These are phyloP conservation scores for Rhizopus arrhizus DNA, from an alignment of 371 early-diverging fungal species.

Conservation along the genomic window DNA sequence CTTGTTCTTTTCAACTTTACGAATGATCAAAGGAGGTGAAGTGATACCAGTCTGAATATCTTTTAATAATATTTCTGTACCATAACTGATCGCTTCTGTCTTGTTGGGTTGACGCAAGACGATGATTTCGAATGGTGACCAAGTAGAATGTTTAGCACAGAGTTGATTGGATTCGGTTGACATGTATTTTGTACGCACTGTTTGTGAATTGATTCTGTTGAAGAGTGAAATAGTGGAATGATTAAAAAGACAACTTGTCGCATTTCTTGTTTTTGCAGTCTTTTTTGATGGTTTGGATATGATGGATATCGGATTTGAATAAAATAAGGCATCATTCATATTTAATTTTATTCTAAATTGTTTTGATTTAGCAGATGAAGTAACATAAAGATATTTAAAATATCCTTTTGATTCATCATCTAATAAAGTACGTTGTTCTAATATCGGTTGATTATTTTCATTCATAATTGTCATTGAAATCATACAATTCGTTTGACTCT, in stretches of 20 bases:
- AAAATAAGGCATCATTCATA: slow-evolving; percentile 51
- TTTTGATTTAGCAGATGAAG: slow-evolving; percentile 78
- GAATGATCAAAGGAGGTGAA: slow-evolving; percentile 74
- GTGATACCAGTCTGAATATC: slow-evolving; percentile 66
- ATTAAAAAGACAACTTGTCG: slow-evolving; percentile 71
- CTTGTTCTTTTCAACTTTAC: slow-evolving; percentile 78
- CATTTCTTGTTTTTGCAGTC: slow-evolving; percentile 75
- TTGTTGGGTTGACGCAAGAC: slow-evolving; percentile 50
- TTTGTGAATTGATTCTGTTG: slow-evolving; percentile 85
- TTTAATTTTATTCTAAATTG: slow-evolving; percentile 68
- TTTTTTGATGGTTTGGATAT: slow-evolving; percentile 89
- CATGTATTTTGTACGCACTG: slow-evolving; percentile 83
- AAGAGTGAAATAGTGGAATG: slow-evolving; percentile 72
- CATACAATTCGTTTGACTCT: slow-evolving; percentile 19
- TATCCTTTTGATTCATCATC: slow-evolving; percentile 59
- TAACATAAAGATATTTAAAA: slow-evolving; percentile 76
- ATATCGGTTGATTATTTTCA: slow-evolving; percentile 50
- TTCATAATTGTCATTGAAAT: slow-evolving; percentile 64
- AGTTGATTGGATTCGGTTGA: slow-evolving; percentile 58
- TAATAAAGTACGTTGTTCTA: slow-evolving; percentile 57
- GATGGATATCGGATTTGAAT: slow-evolving; percentile 73
- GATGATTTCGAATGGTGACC: slow-evolving; percentile 76
- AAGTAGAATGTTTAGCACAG: slow-evolving; percentile 74
- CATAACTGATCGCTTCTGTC: slow-evolving; percentile 53
- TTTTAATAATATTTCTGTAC: slow-evolving; percentile 70